phyloP scores from a whole-genome alignment of 306 rosid species.

The Cyclanthera cordifolia region DNA sequence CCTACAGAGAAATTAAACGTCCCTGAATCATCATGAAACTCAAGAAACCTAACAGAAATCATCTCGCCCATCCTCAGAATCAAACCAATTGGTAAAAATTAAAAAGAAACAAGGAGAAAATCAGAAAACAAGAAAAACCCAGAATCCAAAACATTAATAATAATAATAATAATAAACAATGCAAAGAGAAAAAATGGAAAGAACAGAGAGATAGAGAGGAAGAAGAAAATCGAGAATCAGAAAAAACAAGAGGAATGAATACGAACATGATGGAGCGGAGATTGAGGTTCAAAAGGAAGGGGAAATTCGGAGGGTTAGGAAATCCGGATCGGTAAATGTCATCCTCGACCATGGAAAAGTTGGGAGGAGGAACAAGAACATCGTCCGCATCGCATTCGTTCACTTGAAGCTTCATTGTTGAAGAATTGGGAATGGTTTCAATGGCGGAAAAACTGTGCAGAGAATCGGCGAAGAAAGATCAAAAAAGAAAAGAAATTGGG shows the following conservation, averaged over 20 bases:
- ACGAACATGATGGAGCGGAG: constrained; percentile 76
- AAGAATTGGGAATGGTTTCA: too few species aligned
- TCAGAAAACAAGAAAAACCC: neutral
- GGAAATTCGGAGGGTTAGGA: constrained; percentile 54
- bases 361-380: constrained; percentile 53
- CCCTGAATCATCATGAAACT: too few species aligned
- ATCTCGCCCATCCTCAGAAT: too few species aligned
- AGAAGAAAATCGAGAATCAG: neutral
- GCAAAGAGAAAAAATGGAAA: neutral
- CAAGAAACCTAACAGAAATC: neutral
- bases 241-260: neutral
- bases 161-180: neutral
- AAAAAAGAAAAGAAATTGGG: too few species aligned
- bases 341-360: constrained; percentile 87
- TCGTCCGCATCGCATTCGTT: constrained; percentile 24
- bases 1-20: too few species aligned
- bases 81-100: neutral
- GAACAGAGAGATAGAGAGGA: neutral
- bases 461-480: neutral
- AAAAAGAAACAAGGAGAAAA: neutral
- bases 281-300: constrained; percentile 53
- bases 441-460: neutral
- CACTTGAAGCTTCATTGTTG: constrained; percentile 33
- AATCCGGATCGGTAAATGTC: constrained; percentile 79
- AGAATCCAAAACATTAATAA: neutral